Base-by-base conservation (phyloP, 2,329 filamentous ascomycete genomes). In the Paracoccidioides lutzii region DNA sequence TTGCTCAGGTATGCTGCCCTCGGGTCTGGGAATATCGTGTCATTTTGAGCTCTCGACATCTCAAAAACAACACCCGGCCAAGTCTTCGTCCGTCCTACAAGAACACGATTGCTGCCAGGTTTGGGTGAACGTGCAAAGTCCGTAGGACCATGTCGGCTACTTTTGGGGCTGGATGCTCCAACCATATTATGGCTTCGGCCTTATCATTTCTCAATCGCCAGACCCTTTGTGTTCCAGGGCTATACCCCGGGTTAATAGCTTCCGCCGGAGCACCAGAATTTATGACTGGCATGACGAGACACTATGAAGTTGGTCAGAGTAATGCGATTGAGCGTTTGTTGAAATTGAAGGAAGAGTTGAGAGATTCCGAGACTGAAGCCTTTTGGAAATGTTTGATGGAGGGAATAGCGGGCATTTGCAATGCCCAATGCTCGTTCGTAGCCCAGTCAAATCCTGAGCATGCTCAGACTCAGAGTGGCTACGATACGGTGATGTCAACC, bases 371-470 rank as follows among this genome's bases (percentile, higher is more conserved):
- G 52, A 77, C 75, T 2, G 77, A 82, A 57, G 74, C 78, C 52
- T 87, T 87, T 69, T 88, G 83, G 83, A 72, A 71, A 46, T 71
- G 78, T 28, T 71, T 86, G 56, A 81, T 85, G 70, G 78, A 84
- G 64, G 81, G 81, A 45, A 74, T 87, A 63, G 80, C 83, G 48
- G 73, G 75, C 49, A 79, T 87, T 40, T 75, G 79, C 57, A 78
- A 80, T 57, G 78, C 83, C 7, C 84, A 88, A 65, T 85, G 83
- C 70, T 79, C 77, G 30, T 87, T 87, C 63, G 81, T 87, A 43
- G 49, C 49, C 49, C 14, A 35, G 6, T 81, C 82, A 48, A 85
- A 85, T 65, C 71, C 81, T 46, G 80, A 83, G 45, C 69, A 82
- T 55, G 75, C 78, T 32, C 78, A 82, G 62, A 81, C 85, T 58